phyloP scores from a whole-genome alignment of 2,329 filamentous ascomycete genomes.

The Thelonectria discophora region DNA sequence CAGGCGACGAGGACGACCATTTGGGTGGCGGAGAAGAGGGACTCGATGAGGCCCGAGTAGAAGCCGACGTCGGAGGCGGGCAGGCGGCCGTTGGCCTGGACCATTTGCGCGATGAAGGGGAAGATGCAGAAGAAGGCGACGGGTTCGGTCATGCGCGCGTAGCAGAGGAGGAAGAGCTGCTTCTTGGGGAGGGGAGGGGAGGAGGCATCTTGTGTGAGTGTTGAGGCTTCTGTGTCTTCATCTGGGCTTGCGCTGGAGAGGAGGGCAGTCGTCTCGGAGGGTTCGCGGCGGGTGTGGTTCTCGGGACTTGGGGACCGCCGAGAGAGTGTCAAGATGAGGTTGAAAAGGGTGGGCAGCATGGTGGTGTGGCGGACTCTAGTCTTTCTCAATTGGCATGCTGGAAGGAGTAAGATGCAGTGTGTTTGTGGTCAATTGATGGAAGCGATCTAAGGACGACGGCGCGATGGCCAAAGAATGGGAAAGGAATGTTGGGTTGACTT shows the following conservation, averaged over 20 bases:
- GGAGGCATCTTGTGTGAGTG: too few relatives aligned
- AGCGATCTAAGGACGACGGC: not conserved
- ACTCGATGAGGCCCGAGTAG: slow-evolving; percentile 79
- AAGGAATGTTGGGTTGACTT: not conserved
- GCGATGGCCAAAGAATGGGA: not conserved
- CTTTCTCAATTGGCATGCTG: too few relatives aligned
- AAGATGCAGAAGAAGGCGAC: slow-evolving; percentile 87
- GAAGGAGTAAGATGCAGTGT: not conserved
- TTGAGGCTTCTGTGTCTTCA: slow-evolving; percentile 39
- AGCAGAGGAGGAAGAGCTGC: slow-evolving; percentile 80
- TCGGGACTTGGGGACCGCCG: slow-evolving; percentile 18
- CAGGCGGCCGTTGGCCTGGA: slow-evolving; percentile 70
- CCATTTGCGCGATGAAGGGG: slow-evolving; percentile 83
- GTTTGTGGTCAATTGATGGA: not conserved
- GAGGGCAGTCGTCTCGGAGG: slow-evolving; percentile 36
- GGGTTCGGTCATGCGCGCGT: slow-evolving; percentile 76
- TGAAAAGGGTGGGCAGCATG: not conserved
- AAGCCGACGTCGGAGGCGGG: slow-evolving; percentile 76
- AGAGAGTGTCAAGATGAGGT: slow-evolving; percentile 26
- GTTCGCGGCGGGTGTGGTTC: slow-evolving; percentile 14
- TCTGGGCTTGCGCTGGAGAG: slow-evolving; percentile 27
- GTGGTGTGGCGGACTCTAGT: too few relatives aligned
- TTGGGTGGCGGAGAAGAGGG: slow-evolving; percentile 77
- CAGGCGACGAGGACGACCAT: slow-evolving; percentile 81
- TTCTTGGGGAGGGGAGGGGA: slow-evolving; percentile 53